A percentile compares a stretch with the other conserved stretches of the same genome.
Conservation (phyloP, 345 rosid genomes). For the Brassica nigra region DNA sequence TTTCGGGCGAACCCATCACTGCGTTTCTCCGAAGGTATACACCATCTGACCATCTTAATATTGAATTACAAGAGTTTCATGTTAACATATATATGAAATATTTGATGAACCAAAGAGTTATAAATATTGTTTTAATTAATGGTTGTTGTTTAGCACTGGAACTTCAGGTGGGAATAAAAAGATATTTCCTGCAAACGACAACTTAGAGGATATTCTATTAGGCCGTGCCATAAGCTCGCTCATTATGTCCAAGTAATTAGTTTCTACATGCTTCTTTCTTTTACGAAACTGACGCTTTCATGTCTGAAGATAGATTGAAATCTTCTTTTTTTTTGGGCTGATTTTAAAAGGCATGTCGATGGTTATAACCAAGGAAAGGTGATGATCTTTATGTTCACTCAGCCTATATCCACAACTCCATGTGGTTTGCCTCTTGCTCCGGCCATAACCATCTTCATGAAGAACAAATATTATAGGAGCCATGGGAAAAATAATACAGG, state of each 20-base stretch:
- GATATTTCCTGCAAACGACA: neutral
- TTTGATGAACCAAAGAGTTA: neutral
- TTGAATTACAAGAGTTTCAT: neutral
- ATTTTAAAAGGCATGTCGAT: neutral
- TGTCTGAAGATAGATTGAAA: neutral
- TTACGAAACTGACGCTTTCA: too few relatives aligned
- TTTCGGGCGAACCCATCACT: neutral
- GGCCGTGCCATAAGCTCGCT: neutral
- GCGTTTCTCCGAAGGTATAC: neutral
- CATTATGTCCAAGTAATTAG: neutral
- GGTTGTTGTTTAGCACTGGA: neutral
- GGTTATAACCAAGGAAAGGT: neutral
- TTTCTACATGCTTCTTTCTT: neutral
- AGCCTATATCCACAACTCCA: neutral
- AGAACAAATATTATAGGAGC: neutral
- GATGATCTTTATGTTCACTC: neutral
- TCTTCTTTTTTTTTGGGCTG: neutral
- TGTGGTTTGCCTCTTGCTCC: constrained; percentile 2
- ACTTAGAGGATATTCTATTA: neutral
- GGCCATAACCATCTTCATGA: neutral
- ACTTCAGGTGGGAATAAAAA: neutral
- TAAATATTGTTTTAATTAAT: neutral
- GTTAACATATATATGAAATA: neutral
- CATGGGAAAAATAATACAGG: neutral
- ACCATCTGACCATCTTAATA: neutral